Conservation (phyloP, 1,284 basidiomycete species). For the Apiotrichum montevideense region DNA sequence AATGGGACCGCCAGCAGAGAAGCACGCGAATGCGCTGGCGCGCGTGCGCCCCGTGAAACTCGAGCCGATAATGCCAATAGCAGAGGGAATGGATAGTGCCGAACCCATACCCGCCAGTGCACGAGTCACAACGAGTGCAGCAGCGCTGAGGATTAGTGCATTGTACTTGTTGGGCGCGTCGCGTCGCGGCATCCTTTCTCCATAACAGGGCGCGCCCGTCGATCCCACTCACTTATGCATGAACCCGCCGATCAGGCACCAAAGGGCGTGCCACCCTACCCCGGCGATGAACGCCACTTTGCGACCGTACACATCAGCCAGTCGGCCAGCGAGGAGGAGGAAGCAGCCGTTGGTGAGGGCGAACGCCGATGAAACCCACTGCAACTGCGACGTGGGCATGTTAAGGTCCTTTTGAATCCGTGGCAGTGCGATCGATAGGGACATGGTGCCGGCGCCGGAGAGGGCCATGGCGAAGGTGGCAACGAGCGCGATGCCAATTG, state of each 20-base stretch:
- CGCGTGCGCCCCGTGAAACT: constrained; percentile 62
- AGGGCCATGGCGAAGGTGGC: constrained; percentile 16
- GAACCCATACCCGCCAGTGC: constrained; percentile 33
- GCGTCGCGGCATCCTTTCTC: too few relatives aligned
- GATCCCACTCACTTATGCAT: constrained; percentile 18
- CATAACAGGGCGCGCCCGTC: too few relatives aligned
- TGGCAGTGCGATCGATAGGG: constrained; percentile 56
- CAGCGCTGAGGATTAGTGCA: constrained; percentile 11
- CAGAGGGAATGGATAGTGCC: constrained; percentile 30
- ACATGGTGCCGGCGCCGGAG: constrained; percentile 17
- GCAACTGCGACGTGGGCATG: constrained; percentile 49
- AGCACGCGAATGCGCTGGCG: constrained; percentile 67
- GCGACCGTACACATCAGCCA: constrained; percentile 66
- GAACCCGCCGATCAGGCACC: constrained; percentile 40
- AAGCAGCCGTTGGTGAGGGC: constrained; percentile 58
- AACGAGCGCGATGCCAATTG: constrained; percentile 7
- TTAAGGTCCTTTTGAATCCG: constrained; percentile 55
- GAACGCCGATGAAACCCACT: constrained; percentile 62
- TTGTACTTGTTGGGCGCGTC: too few relatives aligned
- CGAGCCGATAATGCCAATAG: constrained; percentile 67
- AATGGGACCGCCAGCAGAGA: constrained; percentile 66
- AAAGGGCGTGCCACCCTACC: constrained; percentile 38
- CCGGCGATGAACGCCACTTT: constrained; percentile 59
- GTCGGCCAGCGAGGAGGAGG: constrained; percentile 61
- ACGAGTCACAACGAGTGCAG: constrained; percentile 31